A percentile compares a stretch with the other conserved stretches of the same genome.
These are phyloP conservation scores for Casaregolazyma suthepensis DNA, from an alignment of 1,139 yeast species.

Conservation along the genomic window DNA sequence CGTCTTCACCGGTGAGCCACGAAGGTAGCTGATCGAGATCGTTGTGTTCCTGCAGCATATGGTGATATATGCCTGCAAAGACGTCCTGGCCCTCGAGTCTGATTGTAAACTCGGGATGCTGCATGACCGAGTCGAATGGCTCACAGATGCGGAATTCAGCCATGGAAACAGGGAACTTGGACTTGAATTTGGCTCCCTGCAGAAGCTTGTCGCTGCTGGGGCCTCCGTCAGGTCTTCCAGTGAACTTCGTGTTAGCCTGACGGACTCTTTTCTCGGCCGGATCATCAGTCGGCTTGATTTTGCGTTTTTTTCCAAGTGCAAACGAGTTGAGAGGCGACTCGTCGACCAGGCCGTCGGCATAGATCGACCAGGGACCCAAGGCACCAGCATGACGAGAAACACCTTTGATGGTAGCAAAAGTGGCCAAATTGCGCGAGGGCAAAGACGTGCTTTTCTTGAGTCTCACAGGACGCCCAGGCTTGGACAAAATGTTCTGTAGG, in stretches of 20 bases:
- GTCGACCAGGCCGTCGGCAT: conserved; percentile 26
- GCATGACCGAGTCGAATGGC: conserved; percentile 26
- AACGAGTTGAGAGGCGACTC: conserved; percentile 18
- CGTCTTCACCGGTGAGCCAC: conserved; percentile 81
- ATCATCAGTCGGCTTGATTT: conserved; percentile 7
- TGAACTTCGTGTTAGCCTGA: conserved; percentile 27
- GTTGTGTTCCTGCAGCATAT: conserved; percentile 49
- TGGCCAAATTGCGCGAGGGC: conserved; percentile 49
- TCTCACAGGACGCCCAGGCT: conserved; percentile 32
- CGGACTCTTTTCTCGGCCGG: conserved; percentile 16
- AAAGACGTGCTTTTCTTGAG: conserved; percentile 34
- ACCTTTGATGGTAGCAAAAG: conserved; percentile 54
- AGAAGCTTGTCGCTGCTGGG: conserved; percentile 2
- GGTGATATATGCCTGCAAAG: conserved; percentile 72
- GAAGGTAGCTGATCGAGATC: conserved; percentile 57
- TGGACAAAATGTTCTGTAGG: conserved; percentile 46
- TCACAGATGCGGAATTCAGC: conserved; percentile 42
- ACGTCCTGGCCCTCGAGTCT: conserved; percentile 66
- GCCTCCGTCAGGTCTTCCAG: conserved; percentile 15
- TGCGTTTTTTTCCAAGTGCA: neutral
- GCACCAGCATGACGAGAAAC: conserved; percentile 36
- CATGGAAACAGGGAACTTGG: conserved; percentile 48
- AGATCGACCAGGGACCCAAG: conserved; percentile 27
- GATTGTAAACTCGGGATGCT: conserved; percentile 35
- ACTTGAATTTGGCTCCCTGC: conserved; percentile 22